Percentiles rank a stretch among this genome's conserved stretches.
These are phyloP conservation scores for Saccharomycopsis capsularis DNA, from an alignment of 805 yeast genomes.

Conservation along the genomic window DNA sequence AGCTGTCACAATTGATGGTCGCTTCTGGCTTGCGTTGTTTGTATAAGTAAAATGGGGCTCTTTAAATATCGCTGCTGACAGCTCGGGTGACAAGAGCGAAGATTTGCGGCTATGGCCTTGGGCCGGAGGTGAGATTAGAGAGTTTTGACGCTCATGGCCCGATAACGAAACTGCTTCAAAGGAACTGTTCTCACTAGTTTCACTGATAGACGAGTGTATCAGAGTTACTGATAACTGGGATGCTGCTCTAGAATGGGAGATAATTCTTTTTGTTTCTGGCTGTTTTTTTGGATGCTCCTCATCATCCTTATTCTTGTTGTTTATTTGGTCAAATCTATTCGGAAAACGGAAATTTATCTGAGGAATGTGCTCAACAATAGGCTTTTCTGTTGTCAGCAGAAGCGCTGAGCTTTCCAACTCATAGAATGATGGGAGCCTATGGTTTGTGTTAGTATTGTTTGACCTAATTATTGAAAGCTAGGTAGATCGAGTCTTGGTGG, in stretches of 20 bases:
- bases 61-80: no score
- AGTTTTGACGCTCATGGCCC: neutral
- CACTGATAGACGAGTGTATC: neutral
- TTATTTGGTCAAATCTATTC: neutral
- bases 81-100: neutral
- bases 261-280: neutral
- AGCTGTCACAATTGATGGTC: no score
- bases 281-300: no score
- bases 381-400: neutral
- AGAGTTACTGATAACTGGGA: neutral
- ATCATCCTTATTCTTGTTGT: no score
- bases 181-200: neutral
- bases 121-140: neutral
- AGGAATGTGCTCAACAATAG: no score
- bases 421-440: slow-evolving; percentile 21
- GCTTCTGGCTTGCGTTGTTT: no score
- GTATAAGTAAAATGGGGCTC: no score
- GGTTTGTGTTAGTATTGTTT: slow-evolving; percentile 8
- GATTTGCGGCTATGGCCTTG: neutral
- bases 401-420: slow-evolving; percentile 17
- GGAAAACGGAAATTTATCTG: neutral
- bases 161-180: neutral
- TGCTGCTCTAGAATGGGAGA: neutral
- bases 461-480: neutral
- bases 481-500: no score